phyloP scores from a whole-genome alignment of 2,329 filamentous ascomycete genomes.

The Bipolaris oryzae region DNA sequence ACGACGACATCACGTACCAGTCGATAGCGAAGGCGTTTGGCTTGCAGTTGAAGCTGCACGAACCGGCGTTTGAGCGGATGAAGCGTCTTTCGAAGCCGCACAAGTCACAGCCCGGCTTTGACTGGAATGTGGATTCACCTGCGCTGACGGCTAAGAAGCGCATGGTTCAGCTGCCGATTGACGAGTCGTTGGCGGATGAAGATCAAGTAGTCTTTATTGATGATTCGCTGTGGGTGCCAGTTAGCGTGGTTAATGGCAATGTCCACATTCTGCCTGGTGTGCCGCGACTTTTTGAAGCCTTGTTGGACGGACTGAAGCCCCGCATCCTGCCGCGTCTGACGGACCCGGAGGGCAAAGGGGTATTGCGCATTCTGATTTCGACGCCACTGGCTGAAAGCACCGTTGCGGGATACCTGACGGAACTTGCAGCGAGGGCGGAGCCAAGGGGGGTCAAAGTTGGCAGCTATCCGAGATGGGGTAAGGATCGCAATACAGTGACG shows the following conservation, averaged over 20 bases:
- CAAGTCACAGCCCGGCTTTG: conserved; percentile 74
- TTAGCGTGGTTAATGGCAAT: conserved; percentile 88
- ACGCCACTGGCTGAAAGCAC: conserved; percentile 87
- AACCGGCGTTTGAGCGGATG: conserved; percentile 81
- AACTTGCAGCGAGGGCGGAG: conserved; percentile 75
- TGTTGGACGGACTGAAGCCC: conserved; percentile 79
- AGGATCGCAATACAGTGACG: conserved; percentile 86
- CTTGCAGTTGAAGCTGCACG: conserved; percentile 76
- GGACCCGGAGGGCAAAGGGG: conserved; percentile 82
- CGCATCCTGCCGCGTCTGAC: conserved; percentile 70
- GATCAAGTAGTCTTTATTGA: conserved; percentile 79
- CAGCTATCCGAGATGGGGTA: conserved; percentile 92
- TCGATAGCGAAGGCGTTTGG: conserved; percentile 90
- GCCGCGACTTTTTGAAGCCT: conserved; percentile 78
- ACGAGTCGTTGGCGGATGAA: conserved; percentile 66
- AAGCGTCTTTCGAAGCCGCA: conserved; percentile 77
- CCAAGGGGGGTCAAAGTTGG: conserved; percentile 87
- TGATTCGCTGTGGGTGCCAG: conserved; percentile 88
- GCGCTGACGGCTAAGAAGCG: conserved; percentile 80
- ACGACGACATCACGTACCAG: conserved; percentile 97
- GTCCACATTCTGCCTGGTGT: conserved; percentile 92
- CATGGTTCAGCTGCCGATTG: conserved; percentile 87
- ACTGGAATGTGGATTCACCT: conserved; percentile 83
- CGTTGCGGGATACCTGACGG: conserved; percentile 81
- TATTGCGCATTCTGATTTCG: conserved; percentile 78